Evolutionary conservation across 306 rosid genomes (phyloP).

Genomic region (Vigna unguiculata): DNA sequence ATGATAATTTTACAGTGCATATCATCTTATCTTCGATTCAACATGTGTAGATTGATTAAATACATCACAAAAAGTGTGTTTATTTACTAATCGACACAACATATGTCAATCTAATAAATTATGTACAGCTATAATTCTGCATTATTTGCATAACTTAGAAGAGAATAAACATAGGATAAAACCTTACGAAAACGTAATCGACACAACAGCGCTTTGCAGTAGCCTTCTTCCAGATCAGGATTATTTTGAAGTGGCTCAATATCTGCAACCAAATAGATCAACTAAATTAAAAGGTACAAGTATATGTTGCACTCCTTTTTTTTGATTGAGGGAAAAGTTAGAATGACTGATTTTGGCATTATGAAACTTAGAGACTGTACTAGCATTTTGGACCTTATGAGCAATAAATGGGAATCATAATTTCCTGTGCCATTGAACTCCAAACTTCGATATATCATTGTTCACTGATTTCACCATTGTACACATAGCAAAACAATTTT

Average conservation of each 20-base stretch:
- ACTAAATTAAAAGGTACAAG: constrained; percentile 38
- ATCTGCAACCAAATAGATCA: constrained; percentile 66
- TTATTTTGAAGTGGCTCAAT: constrained; percentile 75
- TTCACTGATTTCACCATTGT: constrained; percentile 16
- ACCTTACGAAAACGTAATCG: constrained; percentile 99
- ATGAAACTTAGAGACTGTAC: constrained; percentile 12
- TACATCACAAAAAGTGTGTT: constrained; percentile 17
- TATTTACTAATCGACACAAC: constrained; percentile 14
- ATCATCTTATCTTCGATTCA: constrained; percentile 29
- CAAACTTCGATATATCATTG: constrained; percentile 10
- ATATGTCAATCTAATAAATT: constrained; percentile 16
- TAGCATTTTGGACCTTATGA: constrained; percentile 18
- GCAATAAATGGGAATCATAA: constrained; percentile 3
- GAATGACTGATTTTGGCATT: constrained; percentile 23
- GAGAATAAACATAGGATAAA: constrained; percentile 76
- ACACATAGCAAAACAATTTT: constrained; percentile 26
- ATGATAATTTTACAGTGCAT: constrained; percentile 24
- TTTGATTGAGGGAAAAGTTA: constrained; percentile 10
- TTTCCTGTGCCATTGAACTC: neutral
- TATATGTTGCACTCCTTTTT: constrained; percentile 36
- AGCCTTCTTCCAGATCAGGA: constrained; percentile 91
- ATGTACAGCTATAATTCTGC: constrained; percentile 36
- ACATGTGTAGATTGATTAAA: constrained; percentile 16
- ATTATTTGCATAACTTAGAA: constrained; percentile 43
- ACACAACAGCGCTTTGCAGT: constrained; percentile 89